Evolutionary conservation across 768 basidiomycete species (phyloP).

Genomic region (Lactifluus rugatus): DNA sequence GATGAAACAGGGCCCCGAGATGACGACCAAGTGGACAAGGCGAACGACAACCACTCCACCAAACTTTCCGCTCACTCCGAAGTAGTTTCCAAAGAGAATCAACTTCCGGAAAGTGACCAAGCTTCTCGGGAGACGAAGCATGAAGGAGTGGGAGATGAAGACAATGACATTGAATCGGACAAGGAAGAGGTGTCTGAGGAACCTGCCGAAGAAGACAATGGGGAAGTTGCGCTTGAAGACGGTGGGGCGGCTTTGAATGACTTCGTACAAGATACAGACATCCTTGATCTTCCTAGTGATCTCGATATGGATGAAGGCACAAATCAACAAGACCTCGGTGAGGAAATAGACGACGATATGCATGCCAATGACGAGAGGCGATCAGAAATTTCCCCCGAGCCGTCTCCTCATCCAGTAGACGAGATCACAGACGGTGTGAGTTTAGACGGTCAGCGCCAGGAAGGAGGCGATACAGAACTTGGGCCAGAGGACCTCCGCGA

Average conservation of each 20-base stretch:
- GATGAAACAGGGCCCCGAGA: constrained; percentile 60
- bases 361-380: background rate
- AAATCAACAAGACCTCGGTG: constrained; percentile 23
- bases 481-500: constrained; percentile 34
- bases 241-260: constrained; percentile 68
- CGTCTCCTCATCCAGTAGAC: background rate
- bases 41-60: constrained; percentile 51
- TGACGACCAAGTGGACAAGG: constrained; percentile 43
- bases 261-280: constrained; percentile 66
- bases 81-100: constrained; percentile 69
- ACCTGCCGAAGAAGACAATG: constrained; percentile 28
- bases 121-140: constrained; percentile 26
- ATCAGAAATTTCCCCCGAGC: background rate
- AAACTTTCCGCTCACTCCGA: constrained; percentile 47
- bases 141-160: constrained; percentile 22
- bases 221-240: constrained; percentile 36
- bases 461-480: constrained; percentile 28
- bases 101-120: constrained; percentile 28
- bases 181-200: constrained; percentile 27
- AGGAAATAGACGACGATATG: constrained; percentile 26
- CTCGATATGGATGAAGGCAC: constrained; percentile 45
- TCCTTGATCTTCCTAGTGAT: constrained; percentile 84
- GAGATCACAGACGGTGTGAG: background rate
- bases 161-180: constrained; percentile 24
- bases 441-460: constrained; percentile 3